Percentiles rank a stretch among this genome's conserved stretches.
Evolutionary conservation across 768 basidiomycete genomes (phyloP).

Genomic region (Tubosaeta sp.): DNA sequence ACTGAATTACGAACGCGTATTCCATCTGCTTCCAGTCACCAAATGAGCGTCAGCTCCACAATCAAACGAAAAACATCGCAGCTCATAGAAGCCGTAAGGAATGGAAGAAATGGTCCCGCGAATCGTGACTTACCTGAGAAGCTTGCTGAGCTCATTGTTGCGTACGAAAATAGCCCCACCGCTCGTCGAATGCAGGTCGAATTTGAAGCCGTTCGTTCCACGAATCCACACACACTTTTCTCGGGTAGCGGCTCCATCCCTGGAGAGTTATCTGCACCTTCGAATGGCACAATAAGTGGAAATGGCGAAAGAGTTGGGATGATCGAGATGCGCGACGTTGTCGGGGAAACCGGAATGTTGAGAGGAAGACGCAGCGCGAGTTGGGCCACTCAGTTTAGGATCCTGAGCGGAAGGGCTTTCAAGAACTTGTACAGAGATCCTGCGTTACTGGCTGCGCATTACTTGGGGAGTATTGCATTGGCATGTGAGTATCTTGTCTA

Average conservation of each 20-base stretch:
- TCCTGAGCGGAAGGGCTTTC: conserved; percentile 93
- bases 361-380: conserved; percentile 76
- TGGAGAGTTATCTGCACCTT: conserved; percentile 9
- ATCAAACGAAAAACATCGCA: conserved; percentile 74
- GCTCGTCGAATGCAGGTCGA: conserved; percentile 60
- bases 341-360: conserved; percentile 61
- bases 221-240: conserved; percentile 1
- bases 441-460: conserved; percentile 86
- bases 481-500: conserved; percentile 56
- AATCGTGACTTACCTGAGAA: conserved; percentile 46
- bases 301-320: conserved; percentile 29
- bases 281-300: conserved; percentile 24
- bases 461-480: conserved; percentile 74
- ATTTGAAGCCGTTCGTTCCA: conserved; percentile 41
- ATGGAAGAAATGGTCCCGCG: conserved; percentile 27
- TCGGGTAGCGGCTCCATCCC: background rate
- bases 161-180: conserved; percentile 65
- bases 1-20: conserved; percentile 48
- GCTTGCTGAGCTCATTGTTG: conserved; percentile 67
- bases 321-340: conserved; percentile 59
- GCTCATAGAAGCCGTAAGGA: conserved; percentile 54
- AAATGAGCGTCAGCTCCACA: conserved; percentile 45
- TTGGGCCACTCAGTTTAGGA: conserved; percentile 88
- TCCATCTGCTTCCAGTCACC: conserved; percentile 26
- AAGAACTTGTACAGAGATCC: conserved; percentile 98